Evolutionary conservation across 441 rosid species (phyloP), one percentile per base, ranked within the genome.

Genomic region (Erodium texanum): DNA sequence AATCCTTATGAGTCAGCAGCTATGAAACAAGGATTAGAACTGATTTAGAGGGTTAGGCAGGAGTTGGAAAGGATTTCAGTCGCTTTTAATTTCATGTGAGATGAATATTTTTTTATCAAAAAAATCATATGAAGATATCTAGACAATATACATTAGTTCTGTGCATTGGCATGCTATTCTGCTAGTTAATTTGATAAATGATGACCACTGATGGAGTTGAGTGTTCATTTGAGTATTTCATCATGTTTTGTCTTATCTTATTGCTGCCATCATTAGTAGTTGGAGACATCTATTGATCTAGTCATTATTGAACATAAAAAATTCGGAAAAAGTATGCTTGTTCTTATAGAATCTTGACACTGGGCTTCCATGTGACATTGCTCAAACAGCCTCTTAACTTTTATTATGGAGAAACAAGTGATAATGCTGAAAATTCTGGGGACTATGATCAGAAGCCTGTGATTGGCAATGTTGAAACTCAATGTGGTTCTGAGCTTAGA

Each of bases 361-460:
- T 36, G 68, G 73, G 34, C 76, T 27, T 27, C 29, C 29, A 65
- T 75, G 78, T 72, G 98, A 70, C 69, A 80, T 82, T 56, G 69
- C 73, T 74, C 54, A 73, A 73, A 8, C 29, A 66, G 76, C 79
- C 76, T 15, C 61, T 72, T 43, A 85, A 77, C 69, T 80, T 76
- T 76, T 77, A 72, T 74, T 73, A 72, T 69, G 96, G 87, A 24
- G 96, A 85, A 36, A 69, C 93, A 41, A 86, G 90, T 82, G 83
- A 81, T 70, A 74, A 79, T 64, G 79, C 67, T 38, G 89, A 85
- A 62, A 72, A 79, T 10, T 75, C 77, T 19, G 70, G 73, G 64
- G 84, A 81, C 73, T 71, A 71, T 73, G 87, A 84, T 74, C 72
- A 69, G 52, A 82, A 82, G 72, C 85, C 82, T 61, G 71, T 78